Evolutionary conservation across 192 early-diverging fungal species (phyloP).

Genomic region (Spizellomyces sp.): DNA sequence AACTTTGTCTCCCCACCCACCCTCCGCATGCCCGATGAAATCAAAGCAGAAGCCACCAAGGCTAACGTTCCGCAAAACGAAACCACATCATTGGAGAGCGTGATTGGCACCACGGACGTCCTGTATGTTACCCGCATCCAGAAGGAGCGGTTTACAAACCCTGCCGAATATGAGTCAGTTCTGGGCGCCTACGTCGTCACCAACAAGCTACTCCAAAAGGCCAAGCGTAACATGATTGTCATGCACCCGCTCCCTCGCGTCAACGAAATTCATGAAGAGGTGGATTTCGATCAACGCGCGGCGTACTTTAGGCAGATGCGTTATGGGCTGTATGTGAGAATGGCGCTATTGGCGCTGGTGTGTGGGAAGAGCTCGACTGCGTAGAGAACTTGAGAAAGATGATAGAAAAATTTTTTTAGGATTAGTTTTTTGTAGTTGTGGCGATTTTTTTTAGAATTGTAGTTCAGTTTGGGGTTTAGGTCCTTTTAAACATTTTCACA

Average conservation of each 20-base stretch:
- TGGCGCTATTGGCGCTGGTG: constrained; percentile 92
- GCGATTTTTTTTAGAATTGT: too few species aligned
- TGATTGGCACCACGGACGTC: constrained; percentile 89
- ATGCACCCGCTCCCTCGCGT: constrained; percentile 98
- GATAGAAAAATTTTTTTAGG: too few species aligned
- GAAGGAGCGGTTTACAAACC: constrained; percentile 84
- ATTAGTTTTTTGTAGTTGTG: too few species aligned
- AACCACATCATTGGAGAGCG: constrained; percentile 68
- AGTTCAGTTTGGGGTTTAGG: too few species aligned
- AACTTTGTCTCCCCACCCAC: constrained; percentile 87
- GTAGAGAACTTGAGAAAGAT: too few species aligned
- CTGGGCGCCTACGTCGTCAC: constrained; percentile 81
- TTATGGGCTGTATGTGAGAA: constrained; percentile 96
- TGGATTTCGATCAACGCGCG: constrained; percentile 96
- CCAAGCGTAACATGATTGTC: constrained; percentile 96
- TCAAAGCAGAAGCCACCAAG: constrained; percentile 50
- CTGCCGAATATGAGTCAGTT: constrained; percentile 80
- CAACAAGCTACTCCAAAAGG: constrained; percentile 80
- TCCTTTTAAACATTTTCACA: too few species aligned
- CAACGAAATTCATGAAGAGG: constrained; percentile 94
- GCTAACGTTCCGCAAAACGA: constrained; percentile 65
- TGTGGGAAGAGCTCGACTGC: constrained; percentile 26
- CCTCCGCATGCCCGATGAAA: constrained; percentile 84
- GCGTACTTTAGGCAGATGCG: constrained; percentile 99
- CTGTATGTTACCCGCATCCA: constrained; percentile 97